Evolutionary conservation across 306 rosid genomes (phyloP), one percentile per base, ranked within the genome.

Genomic region (Datisca glomerata): DNA sequence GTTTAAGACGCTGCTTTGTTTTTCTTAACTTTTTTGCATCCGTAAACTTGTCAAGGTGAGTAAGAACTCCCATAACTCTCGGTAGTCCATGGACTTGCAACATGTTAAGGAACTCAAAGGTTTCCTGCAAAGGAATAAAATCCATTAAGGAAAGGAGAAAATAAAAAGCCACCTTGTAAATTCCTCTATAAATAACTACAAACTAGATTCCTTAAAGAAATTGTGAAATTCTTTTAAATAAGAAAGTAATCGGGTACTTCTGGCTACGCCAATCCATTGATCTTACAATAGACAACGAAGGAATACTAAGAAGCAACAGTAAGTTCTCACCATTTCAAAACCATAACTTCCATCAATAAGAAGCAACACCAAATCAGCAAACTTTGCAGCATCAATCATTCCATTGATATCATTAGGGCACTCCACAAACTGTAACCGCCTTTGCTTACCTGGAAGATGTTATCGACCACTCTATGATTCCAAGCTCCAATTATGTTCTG

Each of bases 21-120:
- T 79, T 89, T 65, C 60, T 89, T 68, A 89, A 65, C 64, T 65
- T 89, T 57, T 83, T 89, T 24, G 45, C 79, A 65, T 89, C 97
- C 69, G 69, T 74, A 59, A 89, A 89, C 53, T 65, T 59, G 56
- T 83, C 94, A 51, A 89, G 97, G 63, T 89, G 94, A 24, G 97
- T 83, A 43, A 89, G 94, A 70, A 89, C 95, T 39, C 97, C 95
- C 93, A 89, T 89, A 60, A 89, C 83, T 69, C 74, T 79, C 4
- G 97, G 94, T 54, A 89, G 78, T 27, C 97, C 95, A 53, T 89
- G 97, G 49, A 68, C 78, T 74, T 83, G 94, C 68, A 89, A 72
- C 43, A 89, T 72, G 41, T 89, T 83, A 41, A 89, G 95, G 64
- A 89, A 89, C 60, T 89, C 97, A 77, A 89, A 83, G 12, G 97